Evolutionary conservation across 2,329 filamentous ascomycete genomes (phyloP).

Genomic region (Clarireedia paspali): DNA sequence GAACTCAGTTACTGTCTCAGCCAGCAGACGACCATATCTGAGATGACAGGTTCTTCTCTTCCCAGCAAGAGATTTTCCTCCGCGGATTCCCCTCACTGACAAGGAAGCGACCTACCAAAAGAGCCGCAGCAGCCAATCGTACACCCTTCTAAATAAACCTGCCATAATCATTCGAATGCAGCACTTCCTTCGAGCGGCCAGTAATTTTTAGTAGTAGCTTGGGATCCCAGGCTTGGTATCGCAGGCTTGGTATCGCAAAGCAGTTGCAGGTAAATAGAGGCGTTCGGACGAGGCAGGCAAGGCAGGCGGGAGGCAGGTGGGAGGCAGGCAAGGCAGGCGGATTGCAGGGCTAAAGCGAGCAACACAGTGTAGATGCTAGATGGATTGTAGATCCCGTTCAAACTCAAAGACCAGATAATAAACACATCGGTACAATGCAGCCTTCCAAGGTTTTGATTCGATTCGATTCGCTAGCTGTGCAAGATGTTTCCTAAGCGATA

Average conservation of each 20-base stretch:
- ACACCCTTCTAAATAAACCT: slow-evolving; percentile 85
- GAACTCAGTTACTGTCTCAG: neutral
- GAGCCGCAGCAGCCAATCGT: slow-evolving; percentile 95
- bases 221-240: slow-evolving; percentile 9
- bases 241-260: slow-evolving; percentile 21
- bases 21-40: neutral
- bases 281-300: neutral
- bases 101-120: slow-evolving; percentile 69
- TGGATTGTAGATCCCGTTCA: slow-evolving; percentile 1
- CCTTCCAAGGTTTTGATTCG: neutral
- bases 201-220: neutral
- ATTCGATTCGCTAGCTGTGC: neutral
- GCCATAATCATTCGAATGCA: slow-evolving; percentile 56
- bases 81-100: neutral
- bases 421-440: neutral
- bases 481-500: too few species aligned
- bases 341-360: neutral
- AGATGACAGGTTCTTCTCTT: neutral
- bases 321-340: neutral
- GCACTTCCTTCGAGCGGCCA: neutral
- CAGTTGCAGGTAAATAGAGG: slow-evolving; percentile 10
- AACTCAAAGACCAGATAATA: neutral
- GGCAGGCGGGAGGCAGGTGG: too few species aligned
- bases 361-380: neutral
- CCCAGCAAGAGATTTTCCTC: neutral